Evolutionary conservation across 2,329 filamentous ascomycete species (phyloP), one percentile per base, ranked within the genome.

Genomic region (Pseudonectria buxi): DNA sequence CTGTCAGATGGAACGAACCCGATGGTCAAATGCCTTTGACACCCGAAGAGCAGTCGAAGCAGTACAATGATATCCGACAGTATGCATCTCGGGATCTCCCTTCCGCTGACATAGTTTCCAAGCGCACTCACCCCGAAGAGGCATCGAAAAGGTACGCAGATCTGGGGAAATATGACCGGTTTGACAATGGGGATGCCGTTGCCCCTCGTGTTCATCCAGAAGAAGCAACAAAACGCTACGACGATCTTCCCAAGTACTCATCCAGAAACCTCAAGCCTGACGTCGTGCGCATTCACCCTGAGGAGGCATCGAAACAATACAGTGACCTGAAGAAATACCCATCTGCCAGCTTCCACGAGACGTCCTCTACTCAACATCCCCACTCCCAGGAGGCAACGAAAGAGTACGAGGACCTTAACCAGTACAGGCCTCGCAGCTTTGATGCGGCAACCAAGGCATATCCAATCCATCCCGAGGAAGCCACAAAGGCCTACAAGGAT

Each of bases 361-460:
- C 45, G 4, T 26, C 38, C 3, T 39, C 45, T 28, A 49, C 41
- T 3, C 39, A 47, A 14, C 53, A 58, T 14, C 37, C 55, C n/a
- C 58, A 61, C n/a, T 54, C 62, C 9, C 63, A 65, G 40, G 60
- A 64, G 39, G 41, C 55, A 29, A 57, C 57, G 16, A 66, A 65
- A 36, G 43, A 53, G 6, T 65, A 68, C 28, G 50, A 56, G 7
- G 68, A 72, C 35, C 55, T 71, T 32, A 53, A 55, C 34, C 54
- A 61, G 36, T 71, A 72, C 42, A 47, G 49, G n/a, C 49, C 51
- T 2, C 43, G 45, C 14, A 40, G 41, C 4, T 59, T 62, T 33
- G 56, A 56, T 26, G 49, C 51, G 3, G 33, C 43, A 7, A 44
- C 50, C 24, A 47, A 38, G 30, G 39, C 47, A 7, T 51, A 56